Conservation (phyloP, 2,329 filamentous ascomycete genomes). For the Epichloe gansuensis region DNA sequence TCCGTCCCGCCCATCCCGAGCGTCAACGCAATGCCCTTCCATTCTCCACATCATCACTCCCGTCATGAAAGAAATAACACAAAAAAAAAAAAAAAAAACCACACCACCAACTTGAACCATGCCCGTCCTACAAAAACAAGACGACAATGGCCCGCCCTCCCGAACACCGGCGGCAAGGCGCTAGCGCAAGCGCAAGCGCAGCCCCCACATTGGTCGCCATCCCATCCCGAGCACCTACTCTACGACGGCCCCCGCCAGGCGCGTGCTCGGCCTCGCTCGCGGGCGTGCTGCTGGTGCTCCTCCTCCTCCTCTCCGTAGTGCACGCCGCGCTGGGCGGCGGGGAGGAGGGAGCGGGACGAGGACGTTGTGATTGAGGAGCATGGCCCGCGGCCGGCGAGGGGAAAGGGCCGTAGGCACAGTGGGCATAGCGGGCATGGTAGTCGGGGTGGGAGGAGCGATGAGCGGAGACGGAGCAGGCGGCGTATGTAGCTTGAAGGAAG, state of each 20-base stretch:
- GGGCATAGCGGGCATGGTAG: slow-evolving; percentile 9
- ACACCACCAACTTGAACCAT: too few relatives aligned
- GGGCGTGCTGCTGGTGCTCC: slow-evolving; percentile 39
- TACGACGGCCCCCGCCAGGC: slow-evolving; percentile 29
- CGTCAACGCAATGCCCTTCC: too few relatives aligned
- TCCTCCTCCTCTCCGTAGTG: slow-evolving; percentile 32
- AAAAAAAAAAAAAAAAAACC: too few relatives aligned
- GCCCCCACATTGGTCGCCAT: slow-evolving; percentile 17
- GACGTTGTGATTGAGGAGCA: slow-evolving; percentile 25
- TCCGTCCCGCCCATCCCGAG: too few relatives aligned
- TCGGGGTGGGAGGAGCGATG: slow-evolving; percentile 9
- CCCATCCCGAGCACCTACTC: slow-evolving; percentile 25
- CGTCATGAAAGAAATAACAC: too few relatives aligned
- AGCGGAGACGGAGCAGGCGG: slow-evolving; percentile 5
- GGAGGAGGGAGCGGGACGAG: slow-evolving; percentile 21
- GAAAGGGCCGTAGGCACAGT: slow-evolving; percentile 12
- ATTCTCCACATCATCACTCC: too few relatives aligned
- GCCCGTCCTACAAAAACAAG: too few relatives aligned
- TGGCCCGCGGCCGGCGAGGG: slow-evolving; percentile 14
- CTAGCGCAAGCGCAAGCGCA: too few relatives aligned
- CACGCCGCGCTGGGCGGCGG: too few relatives aligned
- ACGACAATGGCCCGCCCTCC: slow-evolving; percentile 1
- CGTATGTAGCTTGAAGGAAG: neutral
- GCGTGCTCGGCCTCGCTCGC: slow-evolving; percentile 32
- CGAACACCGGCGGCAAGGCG: too few relatives aligned